Percentiles rank a stretch among this genome's conserved stretches.
Conservation (phyloP, 2,329 filamentous ascomycete species). For the Paecilomyces sp. region DNA sequence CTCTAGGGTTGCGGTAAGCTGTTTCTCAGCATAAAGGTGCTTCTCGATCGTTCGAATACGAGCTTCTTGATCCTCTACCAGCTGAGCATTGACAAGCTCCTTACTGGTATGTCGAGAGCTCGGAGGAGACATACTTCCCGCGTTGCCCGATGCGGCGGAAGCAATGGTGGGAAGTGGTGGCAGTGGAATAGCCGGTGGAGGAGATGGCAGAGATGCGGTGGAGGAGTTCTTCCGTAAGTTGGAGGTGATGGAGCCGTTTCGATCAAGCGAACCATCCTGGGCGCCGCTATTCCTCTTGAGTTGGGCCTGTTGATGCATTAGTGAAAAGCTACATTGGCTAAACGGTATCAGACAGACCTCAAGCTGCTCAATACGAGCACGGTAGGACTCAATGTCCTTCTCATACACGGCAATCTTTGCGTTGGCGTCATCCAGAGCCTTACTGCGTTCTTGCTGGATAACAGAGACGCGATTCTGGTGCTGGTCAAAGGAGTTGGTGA, state of each 20-base stretch:
- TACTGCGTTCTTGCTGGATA: constrained; percentile 65
- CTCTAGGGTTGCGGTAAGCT: constrained; percentile 89
- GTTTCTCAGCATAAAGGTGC: constrained; percentile 90
- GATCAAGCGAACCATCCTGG: constrained; percentile 39
- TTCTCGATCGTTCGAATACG: constrained; percentile 95
- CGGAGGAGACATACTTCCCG: constrained; percentile 50
- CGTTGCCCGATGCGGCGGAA: constrained; percentile 41
- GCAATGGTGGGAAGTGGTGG: constrained; percentile 71
- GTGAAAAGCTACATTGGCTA: constrained; percentile 1
- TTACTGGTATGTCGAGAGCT: constrained; percentile 72
- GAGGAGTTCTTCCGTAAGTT: constrained; percentile 80
- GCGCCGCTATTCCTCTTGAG: constrained; percentile 31
- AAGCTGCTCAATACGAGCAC: constrained; percentile 55
- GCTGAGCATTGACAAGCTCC: constrained; percentile 67
- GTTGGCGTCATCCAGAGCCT: constrained; percentile 72
- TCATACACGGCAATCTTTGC: constrained; percentile 57
- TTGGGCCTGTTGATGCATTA: constrained; percentile 25
- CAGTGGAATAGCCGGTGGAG: constrained; percentile 90
- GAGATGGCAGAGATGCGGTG: constrained; percentile 78
- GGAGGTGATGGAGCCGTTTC: constrained; percentile 55
- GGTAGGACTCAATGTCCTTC: constrained; percentile 56
- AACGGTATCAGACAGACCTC: constrained; percentile 55
- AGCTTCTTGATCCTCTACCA: constrained; percentile 91
- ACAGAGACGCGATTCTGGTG: constrained; percentile 87
- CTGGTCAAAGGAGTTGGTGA: constrained; percentile 91